Conservation (phyloP, 352 stramenopile genomes). For the Phytopythium delawarense region DNA sequence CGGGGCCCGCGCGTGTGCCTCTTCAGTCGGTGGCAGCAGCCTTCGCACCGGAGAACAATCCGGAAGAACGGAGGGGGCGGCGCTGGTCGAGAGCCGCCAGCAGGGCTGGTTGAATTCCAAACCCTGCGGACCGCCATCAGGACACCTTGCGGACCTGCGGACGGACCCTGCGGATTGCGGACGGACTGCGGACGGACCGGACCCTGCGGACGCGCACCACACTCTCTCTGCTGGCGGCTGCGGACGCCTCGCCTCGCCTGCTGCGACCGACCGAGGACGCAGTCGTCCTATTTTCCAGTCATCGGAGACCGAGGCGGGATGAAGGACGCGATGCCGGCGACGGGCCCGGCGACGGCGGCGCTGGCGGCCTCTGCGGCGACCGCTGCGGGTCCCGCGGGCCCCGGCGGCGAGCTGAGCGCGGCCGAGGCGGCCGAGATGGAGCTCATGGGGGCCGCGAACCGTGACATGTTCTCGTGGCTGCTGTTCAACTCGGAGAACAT, state of each 20-base stretch:
- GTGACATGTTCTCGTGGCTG: constrained; percentile 85
- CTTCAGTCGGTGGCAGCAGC: constrained; percentile 1
- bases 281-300: not conserved
- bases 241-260: no score
- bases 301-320: not conserved
- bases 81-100: no score
- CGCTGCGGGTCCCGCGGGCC: constrained; percentile 7
- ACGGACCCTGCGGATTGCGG: no score
- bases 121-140: not conserved
- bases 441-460: constrained; percentile 59
- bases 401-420: constrained; percentile 14
- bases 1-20: not conserved
- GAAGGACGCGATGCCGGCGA: constrained; percentile 3
- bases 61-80: not conserved
- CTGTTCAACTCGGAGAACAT: constrained; percentile 87
- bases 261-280: no score
- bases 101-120: constrained; percentile 6
- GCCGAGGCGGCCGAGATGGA: constrained; percentile 59
- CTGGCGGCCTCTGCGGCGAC: not conserved
- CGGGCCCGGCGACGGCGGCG: constrained; percentile 3
- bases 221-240: no score
- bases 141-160: not conserved
- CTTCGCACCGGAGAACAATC: not conserved
- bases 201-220: no score
- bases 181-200: no score